Evolutionary conservation across 2,329 filamentous ascomycete species (phyloP).

Genomic region (Colletotrichum tanaceti): DNA sequence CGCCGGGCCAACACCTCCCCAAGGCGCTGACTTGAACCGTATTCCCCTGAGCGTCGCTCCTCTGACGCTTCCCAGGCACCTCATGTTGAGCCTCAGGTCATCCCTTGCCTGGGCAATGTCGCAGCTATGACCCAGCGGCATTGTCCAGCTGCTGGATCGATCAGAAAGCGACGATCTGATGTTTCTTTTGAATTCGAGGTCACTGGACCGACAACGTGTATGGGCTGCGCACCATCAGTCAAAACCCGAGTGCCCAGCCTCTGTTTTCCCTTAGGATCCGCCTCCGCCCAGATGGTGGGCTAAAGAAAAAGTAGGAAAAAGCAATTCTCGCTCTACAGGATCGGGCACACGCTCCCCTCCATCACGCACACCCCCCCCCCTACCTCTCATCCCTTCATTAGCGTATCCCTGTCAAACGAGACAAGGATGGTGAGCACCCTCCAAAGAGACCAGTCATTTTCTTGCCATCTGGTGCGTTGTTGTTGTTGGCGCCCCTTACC

Average conservation of each 20-base stretch:
- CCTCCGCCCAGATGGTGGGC: too few relatives aligned
- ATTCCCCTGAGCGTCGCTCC: neutral
- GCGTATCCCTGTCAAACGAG: neutral
- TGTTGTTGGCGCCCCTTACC: conserved; percentile 10
- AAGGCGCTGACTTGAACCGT: neutral
- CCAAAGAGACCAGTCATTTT: conserved; percentile 21
- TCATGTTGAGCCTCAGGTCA: conserved; percentile 22
- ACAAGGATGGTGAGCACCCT: conserved; percentile 8
- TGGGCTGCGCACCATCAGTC: conserved; percentile 2
- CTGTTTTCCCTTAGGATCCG: neutral
- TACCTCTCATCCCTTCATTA: neutral
- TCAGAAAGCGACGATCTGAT: conserved; percentile 9
- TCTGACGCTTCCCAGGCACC: conserved; percentile 1
- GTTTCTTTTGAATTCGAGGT: neutral
- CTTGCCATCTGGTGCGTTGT: conserved; percentile 8
- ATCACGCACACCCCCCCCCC: neutral
- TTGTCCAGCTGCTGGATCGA: conserved; percentile 3
- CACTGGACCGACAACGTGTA: conserved; percentile 17
- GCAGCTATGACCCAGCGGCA: neutral
- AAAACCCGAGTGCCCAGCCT: neutral
- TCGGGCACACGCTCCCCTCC: conserved; percentile 3
- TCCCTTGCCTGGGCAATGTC: conserved; percentile 25
- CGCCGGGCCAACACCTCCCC: neutral
- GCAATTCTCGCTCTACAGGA: conserved; percentile 19
- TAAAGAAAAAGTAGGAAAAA: conserved; percentile 24